These are phyloP conservation scores for Coriaria nepalensis DNA, from an alignment of 306 rosid genomes.

Conservation along the genomic window DNA sequence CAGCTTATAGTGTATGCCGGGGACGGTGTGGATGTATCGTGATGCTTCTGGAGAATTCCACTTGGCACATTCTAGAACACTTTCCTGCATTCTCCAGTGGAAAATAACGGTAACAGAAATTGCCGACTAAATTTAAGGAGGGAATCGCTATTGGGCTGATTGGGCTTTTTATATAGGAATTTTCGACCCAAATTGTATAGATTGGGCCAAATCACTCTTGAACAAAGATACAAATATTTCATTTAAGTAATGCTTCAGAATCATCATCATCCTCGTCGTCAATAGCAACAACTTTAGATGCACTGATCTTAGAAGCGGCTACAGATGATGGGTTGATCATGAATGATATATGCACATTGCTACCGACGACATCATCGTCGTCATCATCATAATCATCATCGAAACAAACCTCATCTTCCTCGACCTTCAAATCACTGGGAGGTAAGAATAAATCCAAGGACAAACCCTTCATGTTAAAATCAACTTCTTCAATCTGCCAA, in stretches of 20 bases:
- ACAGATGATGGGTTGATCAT: slow-evolving; percentile 36
- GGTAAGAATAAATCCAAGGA: slow-evolving; percentile 75
- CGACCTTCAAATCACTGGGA: slow-evolving; percentile 65
- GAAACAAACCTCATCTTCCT: slow-evolving; percentile 27
- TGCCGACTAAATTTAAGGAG: too few species aligned
- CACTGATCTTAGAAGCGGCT: slow-evolving; percentile 34
- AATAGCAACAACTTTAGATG: slow-evolving; percentile 63
- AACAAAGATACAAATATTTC: background rate
- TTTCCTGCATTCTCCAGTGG: too few species aligned
- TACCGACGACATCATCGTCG: slow-evolving; percentile 8
- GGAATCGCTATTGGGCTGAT: too few species aligned
- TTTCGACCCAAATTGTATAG: too few species aligned
- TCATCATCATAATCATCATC: too few species aligned
- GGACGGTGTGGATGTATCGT: too few species aligned
- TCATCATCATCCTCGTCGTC: slow-evolving; percentile 38
- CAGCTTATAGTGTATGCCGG: too few species aligned
- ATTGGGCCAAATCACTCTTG: too few species aligned
- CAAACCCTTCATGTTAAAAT: slow-evolving; percentile 67
- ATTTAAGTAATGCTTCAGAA: slow-evolving; percentile 8
- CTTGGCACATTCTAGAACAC: too few species aligned
- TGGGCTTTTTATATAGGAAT: too few species aligned
- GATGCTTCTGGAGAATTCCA: too few species aligned
- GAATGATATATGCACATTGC: slow-evolving; percentile 30
- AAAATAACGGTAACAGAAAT: too few species aligned
- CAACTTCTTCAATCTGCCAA: slow-evolving; percentile 83